These are phyloP conservation scores for Xylaria telfairii DNA, from an alignment of 495 filamentous ascomycete species.

Conservation along the genomic window DNA sequence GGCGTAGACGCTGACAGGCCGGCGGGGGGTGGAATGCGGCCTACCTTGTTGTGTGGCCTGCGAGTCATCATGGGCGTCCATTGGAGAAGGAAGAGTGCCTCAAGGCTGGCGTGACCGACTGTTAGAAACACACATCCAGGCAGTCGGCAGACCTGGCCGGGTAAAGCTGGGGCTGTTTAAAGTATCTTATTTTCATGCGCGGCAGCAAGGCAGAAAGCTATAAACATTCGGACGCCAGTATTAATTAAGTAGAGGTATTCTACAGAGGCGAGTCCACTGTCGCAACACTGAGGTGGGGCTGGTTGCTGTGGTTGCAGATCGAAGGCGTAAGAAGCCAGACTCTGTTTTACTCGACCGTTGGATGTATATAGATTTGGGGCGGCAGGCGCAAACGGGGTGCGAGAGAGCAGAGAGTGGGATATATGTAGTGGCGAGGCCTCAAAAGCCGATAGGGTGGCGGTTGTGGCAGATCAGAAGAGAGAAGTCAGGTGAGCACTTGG, in stretches of 20 bases:
- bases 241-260: not conserved
- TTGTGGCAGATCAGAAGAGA: conserved; percentile 11
- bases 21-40: conserved; percentile 15
- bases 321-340: not conserved
- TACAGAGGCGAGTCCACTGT: not conserved
- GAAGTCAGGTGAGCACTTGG: conserved; percentile 3
- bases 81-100: conserved; percentile 30
- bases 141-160: conserved; percentile 18
- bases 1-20: not conserved
- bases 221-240: not conserved
- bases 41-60: conserved; percentile 44
- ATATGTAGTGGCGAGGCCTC: conserved; percentile 9
- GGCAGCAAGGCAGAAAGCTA: not conserved
- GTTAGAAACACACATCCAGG: conserved; percentile 21
- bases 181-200: conserved; percentile 15
- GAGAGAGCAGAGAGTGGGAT: not conserved
- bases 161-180: not conserved
- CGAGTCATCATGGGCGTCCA: conserved; percentile 39
- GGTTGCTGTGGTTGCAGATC: conserved; percentile 20
- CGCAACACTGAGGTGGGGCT: conserved; percentile 4
- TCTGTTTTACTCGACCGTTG: not conserved
- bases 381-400: not conserved
- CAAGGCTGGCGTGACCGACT: conserved; percentile 23
- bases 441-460: not conserved
- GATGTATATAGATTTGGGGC: not conserved